These are phyloP conservation scores for Hevea brasiliensis DNA, from an alignment of 345 rosid genomes.

Conservation along the genomic window DNA sequence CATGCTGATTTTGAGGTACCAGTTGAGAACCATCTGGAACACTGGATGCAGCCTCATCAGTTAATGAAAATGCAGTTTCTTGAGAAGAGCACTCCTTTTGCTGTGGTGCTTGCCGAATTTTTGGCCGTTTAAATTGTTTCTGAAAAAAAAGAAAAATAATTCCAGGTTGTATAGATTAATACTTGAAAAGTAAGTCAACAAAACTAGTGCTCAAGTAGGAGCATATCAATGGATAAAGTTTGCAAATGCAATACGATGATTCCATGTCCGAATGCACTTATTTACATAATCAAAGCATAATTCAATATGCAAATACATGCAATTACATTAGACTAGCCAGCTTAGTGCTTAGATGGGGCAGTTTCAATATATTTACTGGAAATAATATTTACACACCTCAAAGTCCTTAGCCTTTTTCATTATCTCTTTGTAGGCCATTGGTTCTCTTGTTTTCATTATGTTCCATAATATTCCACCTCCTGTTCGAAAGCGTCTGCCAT, in stretches of 20 bases:
- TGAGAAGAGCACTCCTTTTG: conserved; percentile 32
- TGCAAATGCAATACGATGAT: background rate
- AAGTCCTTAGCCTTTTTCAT: conserved; percentile 85
- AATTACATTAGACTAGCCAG: background rate
- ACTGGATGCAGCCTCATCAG: conserved; percentile 30
- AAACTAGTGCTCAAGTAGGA: background rate
- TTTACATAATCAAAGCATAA: too few relatives aligned
- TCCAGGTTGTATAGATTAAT: background rate
- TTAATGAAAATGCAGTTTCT: conserved; percentile 24
- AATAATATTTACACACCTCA: conserved; percentile 52
- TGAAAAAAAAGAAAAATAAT: conserved; percentile 38
- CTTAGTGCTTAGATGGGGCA: background rate
- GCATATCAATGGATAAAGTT: background rate
- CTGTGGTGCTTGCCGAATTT: conserved; percentile 30
- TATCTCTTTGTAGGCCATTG: conserved; percentile 67
- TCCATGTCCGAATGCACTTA: background rate
- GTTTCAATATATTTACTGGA: background rate
- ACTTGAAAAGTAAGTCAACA: background rate
- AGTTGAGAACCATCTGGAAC: conserved; percentile 28
- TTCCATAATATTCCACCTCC: conserved; percentile 92
- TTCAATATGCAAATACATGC: background rate
- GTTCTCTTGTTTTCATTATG: conserved; percentile 77
- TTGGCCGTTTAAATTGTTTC: conserved; percentile 79
- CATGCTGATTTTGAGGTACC: conserved; percentile 24
- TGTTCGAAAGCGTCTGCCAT: conserved; percentile 68